Evolutionary conservation across 371 early-diverging fungal species (phyloP).

Genomic region (Apophysomyces ossiformis): DNA sequence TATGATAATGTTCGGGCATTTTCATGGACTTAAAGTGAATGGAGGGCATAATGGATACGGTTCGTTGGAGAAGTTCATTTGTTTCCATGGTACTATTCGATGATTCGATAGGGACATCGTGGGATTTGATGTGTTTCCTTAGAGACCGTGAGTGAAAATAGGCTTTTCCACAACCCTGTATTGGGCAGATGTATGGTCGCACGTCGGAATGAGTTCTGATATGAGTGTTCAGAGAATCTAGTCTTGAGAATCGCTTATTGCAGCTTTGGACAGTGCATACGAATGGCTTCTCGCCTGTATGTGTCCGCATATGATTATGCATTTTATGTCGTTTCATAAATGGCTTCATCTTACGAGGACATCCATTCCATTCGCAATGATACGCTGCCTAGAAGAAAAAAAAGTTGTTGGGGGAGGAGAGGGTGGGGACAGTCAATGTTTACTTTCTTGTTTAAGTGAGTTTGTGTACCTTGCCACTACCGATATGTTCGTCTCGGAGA

Average conservation of each 20-base stretch:
- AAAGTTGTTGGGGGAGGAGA: background rate
- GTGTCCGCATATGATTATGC: conserved; percentile 82
- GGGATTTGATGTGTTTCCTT: conserved; percentile 28
- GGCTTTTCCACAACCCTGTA: conserved; percentile 26
- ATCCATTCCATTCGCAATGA: conserved; percentile 77
- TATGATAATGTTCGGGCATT: conserved; percentile 3
- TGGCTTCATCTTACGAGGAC: conserved; percentile 68
- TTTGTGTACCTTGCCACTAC: conserved; percentile 27
- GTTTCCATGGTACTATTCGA: background rate
- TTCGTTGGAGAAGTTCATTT: background rate
- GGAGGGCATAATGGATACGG: background rate
- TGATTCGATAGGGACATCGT: conserved; percentile 7
- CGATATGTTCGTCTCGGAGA: conserved; percentile 29
- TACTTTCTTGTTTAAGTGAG: background rate
- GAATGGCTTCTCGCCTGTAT: conserved; percentile 25
- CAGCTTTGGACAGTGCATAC: conserved; percentile 46
- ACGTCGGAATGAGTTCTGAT: conserved; percentile 81
- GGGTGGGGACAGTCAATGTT: background rate
- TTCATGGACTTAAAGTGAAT: background rate
- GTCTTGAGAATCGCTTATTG: conserved; percentile 80
- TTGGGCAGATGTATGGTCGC: conserved; percentile 53
- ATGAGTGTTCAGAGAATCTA: conserved; percentile 71
- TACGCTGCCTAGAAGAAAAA: conserved; percentile 57
- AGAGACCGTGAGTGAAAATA: conserved; percentile 33
- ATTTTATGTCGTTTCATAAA: conserved; percentile 87